phyloP scores from a whole-genome alignment of 2,329 filamentous ascomycete genomes.

The Zelopaecilomyces penicillatus region DNA sequence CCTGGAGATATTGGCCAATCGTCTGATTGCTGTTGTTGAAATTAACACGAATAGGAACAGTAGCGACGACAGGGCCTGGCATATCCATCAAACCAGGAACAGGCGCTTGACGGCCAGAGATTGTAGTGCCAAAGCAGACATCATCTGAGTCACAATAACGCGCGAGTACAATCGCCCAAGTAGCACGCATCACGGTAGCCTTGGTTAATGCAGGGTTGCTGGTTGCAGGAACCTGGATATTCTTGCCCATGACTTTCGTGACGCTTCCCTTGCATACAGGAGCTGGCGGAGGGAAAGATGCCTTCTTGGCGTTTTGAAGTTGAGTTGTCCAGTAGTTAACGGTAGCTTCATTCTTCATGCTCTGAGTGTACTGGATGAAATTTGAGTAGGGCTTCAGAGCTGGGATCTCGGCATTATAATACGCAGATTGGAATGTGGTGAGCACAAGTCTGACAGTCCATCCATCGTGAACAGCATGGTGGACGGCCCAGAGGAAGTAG shows the following conservation, averaged over 20 bases:
- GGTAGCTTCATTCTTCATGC: neutral
- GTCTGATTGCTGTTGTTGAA: constrained; percentile 8
- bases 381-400: neutral
- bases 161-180: constrained; percentile 16
- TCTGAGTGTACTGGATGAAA: constrained; percentile 5
- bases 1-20: constrained; percentile 2
- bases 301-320: neutral
- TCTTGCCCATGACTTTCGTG: neutral
- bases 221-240: neutral
- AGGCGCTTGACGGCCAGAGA: constrained; percentile 13
- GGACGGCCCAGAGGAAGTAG: constrained; percentile 17
- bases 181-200: constrained; percentile 12
- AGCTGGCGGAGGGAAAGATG: neutral
- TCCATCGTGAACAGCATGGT: constrained; percentile 22
- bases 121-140: constrained; percentile 15
- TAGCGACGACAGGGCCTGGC: constrained; percentile 10
- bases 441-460: constrained; percentile 15
- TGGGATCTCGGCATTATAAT: neutral
- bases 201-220: constrained; percentile 3
- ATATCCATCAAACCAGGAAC: constrained; percentile 10
- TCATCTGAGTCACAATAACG: constrained; percentile 9
- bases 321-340: constrained; percentile 3
- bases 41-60: constrained; percentile 11
- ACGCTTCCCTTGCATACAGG: neutral
- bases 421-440: constrained; percentile 7